Base-by-base conservation (phyloP, 768 basidiomycete species). In the Sarcomyxa edulis region DNA sequence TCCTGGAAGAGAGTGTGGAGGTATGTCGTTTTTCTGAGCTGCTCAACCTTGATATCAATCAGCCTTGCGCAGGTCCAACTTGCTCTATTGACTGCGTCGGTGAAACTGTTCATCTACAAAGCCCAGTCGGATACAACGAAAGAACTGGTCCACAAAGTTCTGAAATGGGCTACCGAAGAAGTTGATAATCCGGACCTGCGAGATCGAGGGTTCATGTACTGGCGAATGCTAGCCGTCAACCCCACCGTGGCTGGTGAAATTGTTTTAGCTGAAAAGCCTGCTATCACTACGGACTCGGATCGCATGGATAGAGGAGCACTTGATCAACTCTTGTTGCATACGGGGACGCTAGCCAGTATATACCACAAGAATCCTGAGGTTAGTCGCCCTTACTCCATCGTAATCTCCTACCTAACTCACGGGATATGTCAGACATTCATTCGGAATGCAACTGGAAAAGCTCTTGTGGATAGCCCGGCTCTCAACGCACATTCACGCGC, bases 181-280 rank as follows among this genome's bases (percentile, higher is more conserved):
- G 81, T 96, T 39, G 96, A 99, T 58, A 99, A 99, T 55, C 96
- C 96, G 6, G 96, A 99, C 67, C 69, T 99, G 15, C 77, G 96
- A 23, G 96, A 99, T 60, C 72, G 96, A 45, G 96, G 96, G 3
- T 98, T 94, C 68, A 98, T 99, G 87, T 99, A 98, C 64, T 99
- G 96, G 96, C 81, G 96, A 26, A 73, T 99, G 64, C 74, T 98
- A 31, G 94, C 95, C 7, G 84, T 92, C 51, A 92, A 96, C 55
- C 92, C 94, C 2, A 65, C 81, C 6, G 83, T 84, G 0, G 94
- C 96, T 6, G 77, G 83, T 26, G 85, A 91, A 47, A 85, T 98
- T 46, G 94, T 98, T 24, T 71, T 98, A 14, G 73, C 89, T 11
- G 90, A 93, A 49, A 96, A 96, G 52, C 96, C 96, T 21, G 72